Evolutionary conservation across 805 yeast species (phyloP).

Genomic region (Candida dendrica): DNA sequence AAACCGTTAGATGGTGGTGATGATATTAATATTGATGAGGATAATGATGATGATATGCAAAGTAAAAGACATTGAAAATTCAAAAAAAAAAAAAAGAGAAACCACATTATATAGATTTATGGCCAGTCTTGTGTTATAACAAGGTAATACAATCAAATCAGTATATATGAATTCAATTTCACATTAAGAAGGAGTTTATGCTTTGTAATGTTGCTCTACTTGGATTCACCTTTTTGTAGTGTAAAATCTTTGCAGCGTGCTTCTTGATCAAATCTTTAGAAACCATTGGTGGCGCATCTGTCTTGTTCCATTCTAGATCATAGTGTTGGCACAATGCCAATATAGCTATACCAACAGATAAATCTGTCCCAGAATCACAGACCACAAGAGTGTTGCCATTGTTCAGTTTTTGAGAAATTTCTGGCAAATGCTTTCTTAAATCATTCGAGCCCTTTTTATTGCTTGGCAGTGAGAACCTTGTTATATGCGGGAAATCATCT

Average conservation of each 20-base stretch:
- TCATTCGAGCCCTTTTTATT: conserved; percentile 64
- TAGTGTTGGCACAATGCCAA: conserved; percentile 42
- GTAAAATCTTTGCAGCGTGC: conserved; percentile 45
- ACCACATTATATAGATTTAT: too few species aligned
- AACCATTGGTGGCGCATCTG: conserved; percentile 12
- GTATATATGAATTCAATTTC: neutral
- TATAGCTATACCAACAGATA: conserved; percentile 55
- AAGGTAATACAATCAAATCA: too few species aligned
- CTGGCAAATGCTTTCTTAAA: conserved; percentile 41
- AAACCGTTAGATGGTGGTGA: too few species aligned
- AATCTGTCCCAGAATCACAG: conserved; percentile 61
- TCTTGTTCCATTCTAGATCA: conserved; percentile 32
- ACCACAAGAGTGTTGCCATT: conserved; percentile 30
- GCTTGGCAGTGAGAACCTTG: conserved; percentile 22
- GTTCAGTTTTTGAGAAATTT: conserved; percentile 27
- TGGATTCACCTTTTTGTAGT: conserved; percentile 54
- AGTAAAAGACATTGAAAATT: too few species aligned
- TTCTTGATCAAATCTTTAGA: conserved; percentile 48
- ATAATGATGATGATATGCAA: too few species aligned
- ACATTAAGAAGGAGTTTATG: conserved; percentile 53
- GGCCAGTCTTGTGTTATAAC: too few species aligned
- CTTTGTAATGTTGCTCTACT: conserved; percentile 73
- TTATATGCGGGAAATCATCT: neutral
- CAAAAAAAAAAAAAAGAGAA: too few species aligned
- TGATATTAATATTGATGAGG: too few species aligned